Conservation (phyloP, 2,329 filamentous ascomycete genomes). For the Fusarium duplospermum region DNA sequence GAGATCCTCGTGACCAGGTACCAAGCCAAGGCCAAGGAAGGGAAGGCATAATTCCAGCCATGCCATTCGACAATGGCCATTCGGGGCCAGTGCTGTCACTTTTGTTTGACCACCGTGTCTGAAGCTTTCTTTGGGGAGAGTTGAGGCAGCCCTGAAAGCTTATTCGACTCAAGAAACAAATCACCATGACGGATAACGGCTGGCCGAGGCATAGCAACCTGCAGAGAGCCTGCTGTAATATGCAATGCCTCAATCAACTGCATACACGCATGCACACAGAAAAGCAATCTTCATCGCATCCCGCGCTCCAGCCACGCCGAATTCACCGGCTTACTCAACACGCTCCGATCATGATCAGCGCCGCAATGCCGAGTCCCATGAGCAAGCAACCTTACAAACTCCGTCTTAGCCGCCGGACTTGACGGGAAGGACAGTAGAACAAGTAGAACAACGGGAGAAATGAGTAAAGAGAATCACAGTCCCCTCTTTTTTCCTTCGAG, state of each 20-base stretch:
- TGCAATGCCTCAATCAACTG: slow-evolving; percentile 11
- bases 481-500: slow-evolving; percentile 5
- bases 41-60: slow-evolving; percentile 21
- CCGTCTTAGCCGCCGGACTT: slow-evolving; percentile 9
- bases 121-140: not conserved
- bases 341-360: slow-evolving; percentile 14
- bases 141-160: not conserved
- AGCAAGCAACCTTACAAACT: not conserved
- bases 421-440: not conserved
- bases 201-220: not conserved
- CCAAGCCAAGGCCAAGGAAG: slow-evolving; percentile 7
- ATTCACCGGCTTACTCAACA: slow-evolving; percentile 30
- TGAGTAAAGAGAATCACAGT: slow-evolving; percentile 15
- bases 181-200: slow-evolving; percentile 2
- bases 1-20: slow-evolving; percentile 35
- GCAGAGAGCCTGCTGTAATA: slow-evolving; percentile 16
- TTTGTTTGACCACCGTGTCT: not conserved
- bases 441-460: slow-evolving; percentile 11
- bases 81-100: slow-evolving; percentile 10
- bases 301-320: slow-evolving; percentile 6
- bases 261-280: not conserved
- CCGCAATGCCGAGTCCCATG: slow-evolving; percentile 2
- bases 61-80: slow-evolving; percentile 39
- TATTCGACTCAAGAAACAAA: slow-evolving; percentile 7
- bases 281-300: not conserved